phyloP scores from a whole-genome alignment of 2,329 filamentous ascomycete genomes.

The Fusarium sp. region DNA sequence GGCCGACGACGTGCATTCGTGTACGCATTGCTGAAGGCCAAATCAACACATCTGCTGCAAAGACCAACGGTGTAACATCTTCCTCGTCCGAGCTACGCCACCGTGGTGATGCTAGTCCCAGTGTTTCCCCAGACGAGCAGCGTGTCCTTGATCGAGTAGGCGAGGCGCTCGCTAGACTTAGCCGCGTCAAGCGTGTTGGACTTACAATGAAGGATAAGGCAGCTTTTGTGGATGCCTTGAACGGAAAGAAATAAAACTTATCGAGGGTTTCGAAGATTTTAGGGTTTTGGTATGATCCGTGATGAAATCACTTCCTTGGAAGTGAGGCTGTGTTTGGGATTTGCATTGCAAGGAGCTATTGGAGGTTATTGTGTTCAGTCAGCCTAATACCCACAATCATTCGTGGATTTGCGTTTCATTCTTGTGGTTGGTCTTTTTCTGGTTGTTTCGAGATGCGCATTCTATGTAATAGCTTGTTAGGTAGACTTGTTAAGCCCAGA shows the following conservation, averaged over 20 bases:
- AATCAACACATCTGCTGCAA: constrained; percentile 59
- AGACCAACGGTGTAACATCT: constrained; percentile 51
- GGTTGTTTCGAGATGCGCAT: not conserved
- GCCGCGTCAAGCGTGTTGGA: constrained; percentile 88
- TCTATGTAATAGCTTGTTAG: constrained; percentile 10
- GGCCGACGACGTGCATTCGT: constrained; percentile 88
- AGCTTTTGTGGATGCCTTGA: constrained; percentile 80
- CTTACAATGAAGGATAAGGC: constrained; percentile 85
- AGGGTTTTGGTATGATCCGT: not conserved
- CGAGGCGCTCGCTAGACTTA: constrained; percentile 87
- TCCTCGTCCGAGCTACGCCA: constrained; percentile 45
- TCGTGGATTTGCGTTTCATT: constrained; percentile 13
- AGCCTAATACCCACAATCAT: constrained; percentile 24
- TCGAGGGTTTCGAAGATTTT: not conserved
- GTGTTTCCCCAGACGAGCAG: constrained; percentile 69
- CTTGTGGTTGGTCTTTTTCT: not conserved
- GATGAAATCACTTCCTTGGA: constrained; percentile 1
- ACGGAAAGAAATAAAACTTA: constrained; percentile 50
- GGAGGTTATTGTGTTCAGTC: constrained; percentile 24
- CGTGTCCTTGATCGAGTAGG: constrained; percentile 81
- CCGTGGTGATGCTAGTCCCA: constrained; percentile 48
- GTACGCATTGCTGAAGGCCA: constrained; percentile 88
- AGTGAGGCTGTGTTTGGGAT: constrained; percentile 13
- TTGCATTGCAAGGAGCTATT: constrained; percentile 44
- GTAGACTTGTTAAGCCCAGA: constrained; percentile 19